phyloP scores from a whole-genome alignment of 164 flowering plant species.

The Warburgia ugandensis region DNA sequence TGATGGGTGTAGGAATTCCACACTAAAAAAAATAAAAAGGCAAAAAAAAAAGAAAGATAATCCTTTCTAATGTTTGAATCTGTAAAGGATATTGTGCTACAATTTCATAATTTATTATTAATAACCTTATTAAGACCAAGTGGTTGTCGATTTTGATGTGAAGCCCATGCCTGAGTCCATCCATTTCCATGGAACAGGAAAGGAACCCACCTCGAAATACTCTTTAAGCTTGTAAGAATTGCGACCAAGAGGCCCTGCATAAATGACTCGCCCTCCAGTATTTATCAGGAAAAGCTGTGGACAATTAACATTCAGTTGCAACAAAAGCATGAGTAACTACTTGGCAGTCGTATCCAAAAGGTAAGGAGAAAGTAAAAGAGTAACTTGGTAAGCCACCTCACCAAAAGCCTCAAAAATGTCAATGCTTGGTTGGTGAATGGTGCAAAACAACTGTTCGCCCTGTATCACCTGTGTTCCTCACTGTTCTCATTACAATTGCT shows the following conservation, averaged over 20 bases:
- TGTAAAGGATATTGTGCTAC: too few species aligned
- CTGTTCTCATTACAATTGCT: conserved; percentile 69
- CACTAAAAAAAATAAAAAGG: too few species aligned
- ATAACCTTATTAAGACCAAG: too few species aligned
- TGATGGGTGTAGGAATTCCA: too few species aligned
- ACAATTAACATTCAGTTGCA: not conserved
- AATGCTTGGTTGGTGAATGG: conserved; percentile 74
- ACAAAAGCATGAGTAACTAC: not conserved
- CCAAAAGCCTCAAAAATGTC: conserved; percentile 76
- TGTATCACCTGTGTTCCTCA: conserved; percentile 64
- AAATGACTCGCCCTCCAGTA: conserved; percentile 77
- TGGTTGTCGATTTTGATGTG: too few species aligned
- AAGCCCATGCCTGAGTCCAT: too few species aligned
- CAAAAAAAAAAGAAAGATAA: too few species aligned
- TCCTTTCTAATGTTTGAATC: too few species aligned
- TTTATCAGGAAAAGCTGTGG: conserved; percentile 72
- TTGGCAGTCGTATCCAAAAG: too few species aligned
- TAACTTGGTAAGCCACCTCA: conserved; percentile 33
- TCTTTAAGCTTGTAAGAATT: conserved; percentile 58
- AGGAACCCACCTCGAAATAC: conserved; percentile 60
- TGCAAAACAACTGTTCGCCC: conserved; percentile 71
- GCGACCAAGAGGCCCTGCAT: conserved; percentile 64
- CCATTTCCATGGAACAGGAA: too few species aligned
- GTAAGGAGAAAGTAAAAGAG: not conserved
- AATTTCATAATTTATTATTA: too few species aligned